phyloP scores from a whole-genome alignment of 805 yeast genomes.

The Metschnikowia noctiluminum region DNA sequence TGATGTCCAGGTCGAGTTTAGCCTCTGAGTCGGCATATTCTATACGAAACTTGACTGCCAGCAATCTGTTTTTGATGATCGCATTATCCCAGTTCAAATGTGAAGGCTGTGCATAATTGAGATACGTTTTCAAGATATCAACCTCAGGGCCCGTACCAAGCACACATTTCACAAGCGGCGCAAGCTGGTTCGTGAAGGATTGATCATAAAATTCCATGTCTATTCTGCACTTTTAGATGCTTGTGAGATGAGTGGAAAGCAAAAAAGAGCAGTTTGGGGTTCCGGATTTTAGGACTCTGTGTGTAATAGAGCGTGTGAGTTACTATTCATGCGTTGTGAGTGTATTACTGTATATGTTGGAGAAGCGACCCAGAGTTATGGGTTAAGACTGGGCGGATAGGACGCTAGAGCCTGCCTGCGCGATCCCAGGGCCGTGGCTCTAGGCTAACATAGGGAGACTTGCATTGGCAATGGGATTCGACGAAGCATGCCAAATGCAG shows the following conservation, averaged over 20 bases:
- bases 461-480: too few relatives aligned
- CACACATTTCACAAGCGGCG: conserved; percentile 29
- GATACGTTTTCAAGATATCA: background rate
- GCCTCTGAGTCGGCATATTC: conserved; percentile 10
- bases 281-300: too few relatives aligned
- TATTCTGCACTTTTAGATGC: background rate
- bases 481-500: too few relatives aligned
- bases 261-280: too few relatives aligned
- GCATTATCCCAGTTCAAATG: conserved; percentile 36
- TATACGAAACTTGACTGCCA: conserved; percentile 31
- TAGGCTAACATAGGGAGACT: too few relatives aligned
- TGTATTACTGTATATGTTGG: too few relatives aligned
- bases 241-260: background rate
- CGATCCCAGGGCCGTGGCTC: too few relatives aligned
- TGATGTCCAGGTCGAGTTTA: conserved; percentile 1
- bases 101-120: conserved; percentile 19
- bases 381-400: too few relatives aligned
- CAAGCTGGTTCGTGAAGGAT: conserved; percentile 29
- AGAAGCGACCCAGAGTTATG: too few relatives aligned
- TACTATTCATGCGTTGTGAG: background rate
- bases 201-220: conserved; percentile 34
- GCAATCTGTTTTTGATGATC: conserved; percentile 34
- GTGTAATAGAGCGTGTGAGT: background rate
- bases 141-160: conserved; percentile 11
- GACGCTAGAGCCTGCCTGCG: too few relatives aligned